phyloP scores from a whole-genome alignment of 2,329 filamentous ascomycete genomes.

The Calonectria honghensis region DNA sequence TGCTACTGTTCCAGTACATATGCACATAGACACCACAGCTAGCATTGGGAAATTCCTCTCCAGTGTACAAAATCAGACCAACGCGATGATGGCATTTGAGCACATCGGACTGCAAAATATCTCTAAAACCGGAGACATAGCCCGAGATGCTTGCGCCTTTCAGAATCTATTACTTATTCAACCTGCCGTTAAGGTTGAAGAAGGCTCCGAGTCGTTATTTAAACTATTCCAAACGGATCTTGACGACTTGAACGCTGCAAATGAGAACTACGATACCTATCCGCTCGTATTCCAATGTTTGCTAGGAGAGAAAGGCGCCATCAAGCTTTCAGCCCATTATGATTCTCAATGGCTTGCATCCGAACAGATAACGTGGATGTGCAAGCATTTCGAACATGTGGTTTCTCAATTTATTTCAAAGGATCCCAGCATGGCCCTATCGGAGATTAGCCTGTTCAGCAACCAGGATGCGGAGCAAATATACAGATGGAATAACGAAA shows the following conservation, averaged over 20 bases:
- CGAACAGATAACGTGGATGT: background rate
- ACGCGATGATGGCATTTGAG: constrained; percentile 15
- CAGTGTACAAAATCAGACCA: constrained; percentile 5
- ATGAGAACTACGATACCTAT: constrained; percentile 27
- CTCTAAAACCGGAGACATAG: constrained; percentile 1
- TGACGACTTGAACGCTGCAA: background rate
- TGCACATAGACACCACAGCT: background rate
- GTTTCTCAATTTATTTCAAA: constrained; percentile 1
- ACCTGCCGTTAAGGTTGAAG: constrained; percentile 5
- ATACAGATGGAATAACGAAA: constrained; percentile 8
- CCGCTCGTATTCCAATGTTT: constrained; percentile 25
- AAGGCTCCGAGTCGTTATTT: constrained; percentile 23
- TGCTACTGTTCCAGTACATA: constrained; percentile 16
- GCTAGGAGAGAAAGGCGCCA: constrained; percentile 7
- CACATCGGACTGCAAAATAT: constrained; percentile 27
- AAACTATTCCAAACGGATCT: constrained; percentile 37
- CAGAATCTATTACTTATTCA: constrained; percentile 26
- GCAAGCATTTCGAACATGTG: background rate
- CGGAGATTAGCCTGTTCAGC: constrained; percentile 24
- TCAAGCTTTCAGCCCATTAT: constrained; percentile 12
- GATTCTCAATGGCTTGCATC: constrained; percentile 21
- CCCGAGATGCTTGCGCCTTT: constrained; percentile 23
- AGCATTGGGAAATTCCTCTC: background rate
- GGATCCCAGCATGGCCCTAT: background rate
- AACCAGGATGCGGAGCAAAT: constrained; percentile 11